Evolutionary conservation across 495 filamentous ascomycete species (phyloP), one percentile per base, ranked within the genome.

Genomic region (Glarea lozoyensis): DNA sequence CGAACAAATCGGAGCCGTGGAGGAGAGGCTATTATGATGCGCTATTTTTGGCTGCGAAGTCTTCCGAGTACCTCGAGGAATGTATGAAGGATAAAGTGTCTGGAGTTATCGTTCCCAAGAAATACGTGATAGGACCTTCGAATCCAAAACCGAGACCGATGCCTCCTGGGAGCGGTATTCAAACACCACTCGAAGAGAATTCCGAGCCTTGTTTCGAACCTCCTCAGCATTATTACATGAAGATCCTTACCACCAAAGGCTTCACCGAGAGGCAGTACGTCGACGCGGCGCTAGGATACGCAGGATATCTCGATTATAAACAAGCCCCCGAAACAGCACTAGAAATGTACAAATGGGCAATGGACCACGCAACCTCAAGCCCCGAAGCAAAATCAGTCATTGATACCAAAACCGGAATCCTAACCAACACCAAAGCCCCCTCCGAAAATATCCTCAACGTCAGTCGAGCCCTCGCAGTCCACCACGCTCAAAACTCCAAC

Each of bases 221-320:
- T 2, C 81, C 88, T 0, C 76, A 88, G 50, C 67, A 59, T 9
- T 82, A 76, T 50, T 95, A 94, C 54, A 72, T 84, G 60, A 79
- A 80, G 52, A 79, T 94, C 18, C 60, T 95, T 35, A 84, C 76
- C 1, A 86, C 82, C 0, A 68, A 70, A 19, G 88, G 88, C 13
- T 86, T 94, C 55, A 79, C 73, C 6, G 70, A 71, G 15, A 65
- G 75, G 40, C 85, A 95, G 62, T 77, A 76, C 46, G 59, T 94
- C 23, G 79, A 87, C 32, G 87, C 88, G 17, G 82, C 82, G 9
- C 62, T 94, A 13, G 82, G 79, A 0, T 89, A 88, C 59, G 88
- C 79, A 4, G 82, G 83, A 44, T 94, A 81, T 77, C 69, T 94
- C 4, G 81, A 85, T 37, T 93, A 75, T 61, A 88, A 89, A 62